Evolutionary conservation across 2,329 filamentous ascomycete species (phyloP), one percentile per base, ranked within the genome.

Genomic region (Calonectria honghensis): DNA sequence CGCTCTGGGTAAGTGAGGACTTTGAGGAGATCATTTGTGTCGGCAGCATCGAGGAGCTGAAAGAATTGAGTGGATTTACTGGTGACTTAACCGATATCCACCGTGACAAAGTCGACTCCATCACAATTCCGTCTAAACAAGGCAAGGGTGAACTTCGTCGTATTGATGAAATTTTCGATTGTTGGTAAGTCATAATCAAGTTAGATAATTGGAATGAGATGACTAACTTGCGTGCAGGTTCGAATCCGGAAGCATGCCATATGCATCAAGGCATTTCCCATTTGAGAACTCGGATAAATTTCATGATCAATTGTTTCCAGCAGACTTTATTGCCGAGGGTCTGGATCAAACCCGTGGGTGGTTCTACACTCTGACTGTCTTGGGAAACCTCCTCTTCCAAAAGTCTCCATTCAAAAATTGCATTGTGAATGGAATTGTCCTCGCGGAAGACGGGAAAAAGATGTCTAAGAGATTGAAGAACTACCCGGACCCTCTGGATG

Each of bases 381-480:
- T 98, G 63, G 96, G 96, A 41, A 97, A 94, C 9, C 95, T 98
- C 83, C 90, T 98, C 5, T 98, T 97, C 80, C 94, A 94, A 57
- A 91, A 92, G 45, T 92, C 96, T 3, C 96, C 96, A 0, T 98
- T 98, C 90, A 93, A 97, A 86, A 98, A 98, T 84, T 97, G 95
- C 81, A 95, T 98, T n/a, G 96, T 98, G 75, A 98, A 98, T 82
- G 96, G 96, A 64, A 97, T 98, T 76, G 96, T 98, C 6, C 90
- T 98, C 51, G 96, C 96, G 0, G 96, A 98, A 84, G 95, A 98
- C 82, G 96, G 96, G 72, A 98, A 98, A 89, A 98, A 98, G 89
- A 98, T 98, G 96, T 98, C 96, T 7, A 98, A 98, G 86, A 92
- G 96, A 69, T 89, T 98, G 73, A 97, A 98, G 88, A 98, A 98